phyloP scores from a whole-genome alignment of 768 basidiomycete species.

The Phanerochaete sordida region DNA sequence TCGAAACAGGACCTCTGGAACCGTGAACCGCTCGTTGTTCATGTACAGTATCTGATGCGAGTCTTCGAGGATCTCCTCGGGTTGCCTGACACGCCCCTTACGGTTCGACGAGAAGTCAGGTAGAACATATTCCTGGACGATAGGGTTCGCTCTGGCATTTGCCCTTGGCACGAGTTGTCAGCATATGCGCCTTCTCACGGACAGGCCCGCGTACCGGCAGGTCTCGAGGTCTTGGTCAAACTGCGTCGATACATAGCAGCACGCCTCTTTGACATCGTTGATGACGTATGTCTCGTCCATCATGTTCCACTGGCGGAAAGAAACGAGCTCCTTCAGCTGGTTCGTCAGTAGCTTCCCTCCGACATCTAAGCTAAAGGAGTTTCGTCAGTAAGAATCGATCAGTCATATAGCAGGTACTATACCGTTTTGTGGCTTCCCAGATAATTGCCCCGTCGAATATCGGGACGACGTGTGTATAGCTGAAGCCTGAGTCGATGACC shows the following conservation, averaged over 20 bases:
- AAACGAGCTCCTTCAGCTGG: conserved; percentile 89
- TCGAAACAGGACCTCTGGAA: conserved; percentile 90
- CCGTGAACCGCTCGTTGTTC: conserved; percentile 88
- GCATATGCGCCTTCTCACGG: neutral
- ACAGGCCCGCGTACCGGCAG: conserved; percentile 57
- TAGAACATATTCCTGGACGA: conserved; percentile 86
- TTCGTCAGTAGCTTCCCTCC: conserved; percentile 96
- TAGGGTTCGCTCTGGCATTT: conserved; percentile 55
- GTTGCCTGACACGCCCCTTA: conserved; percentile 50
- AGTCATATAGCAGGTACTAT: no score
- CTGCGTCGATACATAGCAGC: conserved; percentile 79
- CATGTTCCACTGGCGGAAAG: conserved; percentile 98
- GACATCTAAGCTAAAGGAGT: conserved; percentile 73
- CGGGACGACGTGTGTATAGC: conserved; percentile 90
- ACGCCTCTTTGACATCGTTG: conserved; percentile 88
- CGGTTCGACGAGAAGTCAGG: conserved; percentile 79
- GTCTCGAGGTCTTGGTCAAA: conserved; percentile 72
- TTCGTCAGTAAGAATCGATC: no score
- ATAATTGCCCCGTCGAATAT: conserved; percentile 70
- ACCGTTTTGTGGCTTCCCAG: conserved; percentile 85
- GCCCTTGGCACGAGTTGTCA: conserved; percentile 31
- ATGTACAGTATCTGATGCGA: conserved; percentile 74
- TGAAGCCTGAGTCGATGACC: conserved; percentile 89
- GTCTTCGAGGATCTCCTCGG: conserved; percentile 50
- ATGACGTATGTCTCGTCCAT: conserved; percentile 95